Conservation (phyloP, 805 yeast genomes). For the Metschnikowia santaceciliae region DNA sequence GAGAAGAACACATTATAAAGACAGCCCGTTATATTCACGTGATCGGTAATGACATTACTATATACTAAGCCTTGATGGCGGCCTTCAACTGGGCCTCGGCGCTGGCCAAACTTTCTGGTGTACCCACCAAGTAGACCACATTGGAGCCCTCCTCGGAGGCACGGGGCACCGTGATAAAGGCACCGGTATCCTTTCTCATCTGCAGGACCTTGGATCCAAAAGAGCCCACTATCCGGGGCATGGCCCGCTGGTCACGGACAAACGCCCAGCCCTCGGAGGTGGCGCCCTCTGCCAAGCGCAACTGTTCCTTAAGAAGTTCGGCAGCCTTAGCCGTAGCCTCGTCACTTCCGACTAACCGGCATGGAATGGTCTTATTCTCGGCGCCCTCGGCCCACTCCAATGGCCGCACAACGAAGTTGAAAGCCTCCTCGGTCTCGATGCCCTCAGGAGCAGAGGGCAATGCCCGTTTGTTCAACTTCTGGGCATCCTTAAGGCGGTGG, state of each 20-base stretch:
- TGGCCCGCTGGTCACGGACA: conserved; percentile 47
- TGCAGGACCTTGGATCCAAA: conserved; percentile 64
- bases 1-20: no score
- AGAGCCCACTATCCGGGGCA: conserved; percentile 70
- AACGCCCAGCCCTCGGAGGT: conserved; percentile 59
- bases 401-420: conserved; percentile 44
- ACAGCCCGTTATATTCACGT: no score
- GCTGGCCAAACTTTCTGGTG: conserved; percentile 44
- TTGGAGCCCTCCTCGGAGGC: conserved; percentile 47
- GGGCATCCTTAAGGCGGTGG: conserved; percentile 45
- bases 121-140: conserved; percentile 59
- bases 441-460: conserved; percentile 46
- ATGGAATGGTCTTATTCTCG: conserved; percentile 45
- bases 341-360: conserved; percentile 61
- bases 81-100: conserved; percentile 20
- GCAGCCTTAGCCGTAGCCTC: conserved; percentile 51
- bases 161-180: conserved; percentile 63
- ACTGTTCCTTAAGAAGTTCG: conserved; percentile 44
- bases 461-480: conserved; percentile 41
- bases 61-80: neutral
- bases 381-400: conserved; percentile 13
- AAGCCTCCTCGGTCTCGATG: conserved; percentile 39
- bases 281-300: conserved; percentile 45
- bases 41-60: neutral
- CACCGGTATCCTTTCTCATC: conserved; percentile 55